A percentile compares a stretch with the other conserved stretches of the same genome.
phyloP scores from a whole-genome alignment of 192 early-diverging fungal species.

The Backusella tarrabulga region DNA sequence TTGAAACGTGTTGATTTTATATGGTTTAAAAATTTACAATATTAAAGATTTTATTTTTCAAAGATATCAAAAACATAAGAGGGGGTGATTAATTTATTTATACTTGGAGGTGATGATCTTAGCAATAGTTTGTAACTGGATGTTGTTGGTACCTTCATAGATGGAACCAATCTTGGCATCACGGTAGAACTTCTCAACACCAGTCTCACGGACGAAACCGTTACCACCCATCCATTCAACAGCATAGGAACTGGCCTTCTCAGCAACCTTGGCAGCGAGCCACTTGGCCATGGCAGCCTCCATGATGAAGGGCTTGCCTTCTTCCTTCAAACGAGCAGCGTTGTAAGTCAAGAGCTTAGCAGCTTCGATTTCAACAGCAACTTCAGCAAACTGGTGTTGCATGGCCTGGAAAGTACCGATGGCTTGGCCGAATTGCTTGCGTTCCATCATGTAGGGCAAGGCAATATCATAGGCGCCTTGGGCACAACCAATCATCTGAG shows the following conservation, averaged over 20 bases:
- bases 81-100: not conserved
- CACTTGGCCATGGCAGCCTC: slow-evolving; percentile 98
- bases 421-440: slow-evolving; percentile 85
- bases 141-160: slow-evolving; percentile 95
- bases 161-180: slow-evolving; percentile 97
- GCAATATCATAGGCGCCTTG: slow-evolving; percentile 89
- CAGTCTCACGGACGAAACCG: slow-evolving; percentile 87
- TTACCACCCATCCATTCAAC: slow-evolving; percentile 98
- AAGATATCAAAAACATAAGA: not conserved
- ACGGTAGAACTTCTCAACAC: slow-evolving; percentile 92
- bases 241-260: slow-evolving; percentile 75
- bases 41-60: not conserved
- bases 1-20: not conserved
- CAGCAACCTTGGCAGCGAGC: slow-evolving; percentile 92
- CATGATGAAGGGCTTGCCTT: slow-evolving; percentile 88
- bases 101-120: slow-evolving; percentile 40
- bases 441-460: slow-evolving; percentile 86
- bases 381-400: slow-evolving; percentile 63
- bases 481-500: slow-evolving; percentile 81
- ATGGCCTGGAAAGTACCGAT: slow-evolving; percentile 84
- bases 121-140: slow-evolving; percentile 92
- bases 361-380: slow-evolving; percentile 94
- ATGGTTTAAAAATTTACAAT: not conserved
- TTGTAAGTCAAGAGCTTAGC: slow-evolving; percentile 95
- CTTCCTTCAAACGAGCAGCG: slow-evolving; percentile 91